A percentile compares a stretch with the other conserved stretches of the same genome.
Evolutionary conservation across 1,139 yeast species (phyloP).

Genomic region (Taiozyma onychis): DNA sequence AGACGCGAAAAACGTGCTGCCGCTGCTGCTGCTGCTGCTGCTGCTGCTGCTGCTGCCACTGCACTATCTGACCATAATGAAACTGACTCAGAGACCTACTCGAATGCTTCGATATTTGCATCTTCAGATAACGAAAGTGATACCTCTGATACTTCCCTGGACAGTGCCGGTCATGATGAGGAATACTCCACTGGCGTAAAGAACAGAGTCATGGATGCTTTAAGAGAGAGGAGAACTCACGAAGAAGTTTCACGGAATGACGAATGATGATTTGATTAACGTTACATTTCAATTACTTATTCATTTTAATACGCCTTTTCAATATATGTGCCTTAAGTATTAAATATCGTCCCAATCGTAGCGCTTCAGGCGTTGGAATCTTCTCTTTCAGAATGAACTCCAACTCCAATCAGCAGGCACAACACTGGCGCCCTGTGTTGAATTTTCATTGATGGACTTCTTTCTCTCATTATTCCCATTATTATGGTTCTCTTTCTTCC

Average conservation of each 20-base stretch:
- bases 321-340: background rate
- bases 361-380: background rate
- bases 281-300: background rate
- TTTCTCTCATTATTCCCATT: conserved; percentile 2
- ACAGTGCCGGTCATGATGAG: conserved; percentile 7
- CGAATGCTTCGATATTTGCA: conserved; percentile 21
- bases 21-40: conserved; percentile 6
- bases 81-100: conserved; percentile 14
- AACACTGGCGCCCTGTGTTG: conserved; percentile 11
- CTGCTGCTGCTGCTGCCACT: background rate
- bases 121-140: conserved; percentile 23
- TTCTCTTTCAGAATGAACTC: conserved; percentile 19
- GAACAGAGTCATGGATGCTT: conserved; percentile 21
- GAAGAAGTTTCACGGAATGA: conserved; percentile 4
- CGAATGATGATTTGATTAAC: background rate
- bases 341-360: background rate
- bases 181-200: conserved; percentile 19
- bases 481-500: conserved; percentile 2
- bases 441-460: conserved; percentile 5
- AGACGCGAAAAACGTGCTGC: conserved; percentile 22
- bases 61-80: background rate
- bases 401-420: conserved; percentile 25
- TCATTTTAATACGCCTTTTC: background rate
- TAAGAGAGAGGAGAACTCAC: conserved; percentile 23
- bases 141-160: conserved; percentile 17